These are phyloP conservation scores for Oenanthe javanica DNA, from an alignment of 140 eudicot genomes.

Conservation along the genomic window DNA sequence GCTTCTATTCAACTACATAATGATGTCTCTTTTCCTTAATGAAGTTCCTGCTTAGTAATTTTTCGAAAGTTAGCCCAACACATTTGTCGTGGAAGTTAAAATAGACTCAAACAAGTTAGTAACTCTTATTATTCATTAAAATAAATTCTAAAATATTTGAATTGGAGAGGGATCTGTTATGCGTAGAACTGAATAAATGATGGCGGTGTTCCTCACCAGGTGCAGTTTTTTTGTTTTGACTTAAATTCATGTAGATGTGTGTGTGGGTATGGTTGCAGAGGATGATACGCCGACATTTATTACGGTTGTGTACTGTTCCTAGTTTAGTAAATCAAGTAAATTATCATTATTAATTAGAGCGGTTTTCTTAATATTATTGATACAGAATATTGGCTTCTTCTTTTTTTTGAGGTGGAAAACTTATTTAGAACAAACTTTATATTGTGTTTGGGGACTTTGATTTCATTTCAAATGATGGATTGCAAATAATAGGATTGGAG, in stretches of 20 bases:
- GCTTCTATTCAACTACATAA: too few relatives aligned
- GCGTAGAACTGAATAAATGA: not conserved
- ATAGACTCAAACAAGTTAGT: not conserved
- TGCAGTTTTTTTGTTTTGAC: not conserved
- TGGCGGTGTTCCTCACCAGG: not conserved
- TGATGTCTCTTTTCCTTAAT: too few relatives aligned
- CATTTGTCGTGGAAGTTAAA: not conserved
- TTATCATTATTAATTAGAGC: not conserved
- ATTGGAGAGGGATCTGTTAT: not conserved
- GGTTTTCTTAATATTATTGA: not conserved
- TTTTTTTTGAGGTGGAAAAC: not conserved
- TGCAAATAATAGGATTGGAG: too few relatives aligned
- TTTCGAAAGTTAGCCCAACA: not conserved
- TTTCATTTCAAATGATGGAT: too few relatives aligned
- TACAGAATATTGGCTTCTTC: not conserved
- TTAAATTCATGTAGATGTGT: not conserved
- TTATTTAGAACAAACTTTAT: not conserved
- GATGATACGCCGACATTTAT: too few relatives aligned
- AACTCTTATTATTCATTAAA: not conserved
- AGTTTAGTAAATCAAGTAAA: not conserved
- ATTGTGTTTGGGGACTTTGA: too few relatives aligned
- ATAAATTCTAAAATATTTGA: not conserved
- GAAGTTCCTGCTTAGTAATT: not conserved
- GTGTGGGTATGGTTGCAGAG: not conserved
- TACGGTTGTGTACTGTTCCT: too few relatives aligned